These are phyloP conservation scores for Tetraselmis chui DNA, from an alignment of 139 green algal genomes.

Conservation along the genomic window DNA sequence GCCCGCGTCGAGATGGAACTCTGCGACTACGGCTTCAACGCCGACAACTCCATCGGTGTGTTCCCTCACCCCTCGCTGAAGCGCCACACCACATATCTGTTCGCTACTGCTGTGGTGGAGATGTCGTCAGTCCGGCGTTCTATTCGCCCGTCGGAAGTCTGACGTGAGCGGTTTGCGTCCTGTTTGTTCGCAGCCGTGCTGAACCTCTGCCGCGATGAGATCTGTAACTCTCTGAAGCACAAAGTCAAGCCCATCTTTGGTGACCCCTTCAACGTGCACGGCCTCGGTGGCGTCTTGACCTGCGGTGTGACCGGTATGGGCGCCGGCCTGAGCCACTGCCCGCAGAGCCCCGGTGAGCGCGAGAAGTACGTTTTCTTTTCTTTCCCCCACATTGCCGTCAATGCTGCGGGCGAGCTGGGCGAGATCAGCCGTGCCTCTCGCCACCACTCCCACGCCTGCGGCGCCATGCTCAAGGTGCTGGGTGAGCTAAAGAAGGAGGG, in stretches of 20 bases:
- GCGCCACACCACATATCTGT: neutral
- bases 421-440: conserved; percentile 51
- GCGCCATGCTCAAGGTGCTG: conserved; percentile 59
- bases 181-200: conserved; percentile 24
- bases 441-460: conserved; percentile 62
- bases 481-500: conserved; percentile 14
- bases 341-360: conserved; percentile 38
- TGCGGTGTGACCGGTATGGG: conserved; percentile 67
- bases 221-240: conserved; percentile 60
- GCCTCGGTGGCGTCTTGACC: conserved; percentile 70
- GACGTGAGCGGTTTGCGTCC: neutral
- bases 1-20: conserved; percentile 62
- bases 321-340: conserved; percentile 51
- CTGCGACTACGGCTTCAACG: conserved; percentile 60
- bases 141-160: too few species aligned
- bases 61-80: neutral
- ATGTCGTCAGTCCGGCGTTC: too few species aligned
- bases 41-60: conserved; percentile 66
- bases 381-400: conserved; percentile 83
- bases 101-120: neutral
- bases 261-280: conserved; percentile 71
- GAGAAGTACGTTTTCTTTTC: conserved; percentile 87
- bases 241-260: conserved; percentile 72
- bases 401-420: conserved; percentile 51
- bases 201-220: conserved; percentile 86